Percentiles rank a stretch among this genome's conserved stretches.
Evolutionary conservation across 306 rosid genomes (phyloP).

Genomic region (Rosa persica): DNA sequence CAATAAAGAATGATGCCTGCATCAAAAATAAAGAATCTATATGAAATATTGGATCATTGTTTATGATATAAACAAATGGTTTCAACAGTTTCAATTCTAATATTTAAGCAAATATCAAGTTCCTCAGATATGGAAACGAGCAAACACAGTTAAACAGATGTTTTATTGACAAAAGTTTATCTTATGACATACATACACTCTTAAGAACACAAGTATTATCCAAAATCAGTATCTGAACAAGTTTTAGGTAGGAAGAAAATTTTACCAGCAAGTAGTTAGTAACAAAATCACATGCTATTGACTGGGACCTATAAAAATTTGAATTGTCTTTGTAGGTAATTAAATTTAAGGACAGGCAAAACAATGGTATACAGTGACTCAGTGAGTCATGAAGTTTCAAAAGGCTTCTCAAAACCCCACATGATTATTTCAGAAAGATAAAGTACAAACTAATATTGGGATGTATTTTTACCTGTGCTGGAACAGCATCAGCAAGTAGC

Average conservation of each 20-base stretch:
- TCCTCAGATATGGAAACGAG: background rate
- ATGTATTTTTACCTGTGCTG: constrained; percentile 64
- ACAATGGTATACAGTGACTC: background rate
- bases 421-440: background rate
- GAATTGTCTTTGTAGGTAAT: background rate
- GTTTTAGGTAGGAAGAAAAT: background rate
- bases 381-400: background rate
- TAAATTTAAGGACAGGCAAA: background rate
- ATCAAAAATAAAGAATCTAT: constrained; percentile 23
- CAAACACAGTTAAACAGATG: background rate
- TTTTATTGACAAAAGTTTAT: background rate
- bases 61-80: background rate
- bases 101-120: background rate
- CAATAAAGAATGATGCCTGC: constrained; percentile 87
- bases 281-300: background rate
- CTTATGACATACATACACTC: background rate
- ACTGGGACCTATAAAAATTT: background rate
- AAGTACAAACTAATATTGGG: constrained; percentile 1
- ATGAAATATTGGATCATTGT: background rate
- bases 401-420: constrained; percentile 6
- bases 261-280: background rate
- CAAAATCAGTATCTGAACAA: background rate
- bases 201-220: background rate
- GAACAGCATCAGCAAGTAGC: constrained; percentile 79
- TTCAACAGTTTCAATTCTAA: background rate